Evolutionary conservation across 75 land plant genomes (phyloP).

Genomic region (Ceratopteris richardii): DNA sequence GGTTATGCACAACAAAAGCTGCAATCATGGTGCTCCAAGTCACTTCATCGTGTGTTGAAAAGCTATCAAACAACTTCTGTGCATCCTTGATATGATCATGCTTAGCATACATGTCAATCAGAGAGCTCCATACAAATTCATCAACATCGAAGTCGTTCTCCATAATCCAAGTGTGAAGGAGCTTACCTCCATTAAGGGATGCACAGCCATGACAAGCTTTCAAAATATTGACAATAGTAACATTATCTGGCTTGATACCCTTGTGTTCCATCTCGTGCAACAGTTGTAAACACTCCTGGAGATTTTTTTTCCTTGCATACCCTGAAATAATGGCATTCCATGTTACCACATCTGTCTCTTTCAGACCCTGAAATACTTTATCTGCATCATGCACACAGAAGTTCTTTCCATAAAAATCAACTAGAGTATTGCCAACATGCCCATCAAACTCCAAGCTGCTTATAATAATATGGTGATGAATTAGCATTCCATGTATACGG

Average conservation of each 20-base stretch:
- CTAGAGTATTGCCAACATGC: constrained; percentile 7
- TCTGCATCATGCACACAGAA: constrained; percentile 17
- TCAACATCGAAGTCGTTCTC: constrained; percentile 8
- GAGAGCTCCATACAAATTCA: constrained; percentile 4
- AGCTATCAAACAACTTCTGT: constrained; percentile 15
- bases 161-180: constrained; percentile 8
- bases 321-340: constrained; percentile 23
- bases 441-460: constrained; percentile 2
- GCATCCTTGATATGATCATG: constrained; percentile 10
- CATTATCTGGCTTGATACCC: constrained; percentile 17
- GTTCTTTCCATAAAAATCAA: constrained; percentile 20
- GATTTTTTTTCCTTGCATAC: neutral
- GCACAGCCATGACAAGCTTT: constrained; percentile 2
- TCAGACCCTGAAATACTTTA: constrained; percentile 18
- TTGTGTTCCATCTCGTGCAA: constrained; percentile 5
- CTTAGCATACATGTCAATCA: constrained; percentile 19
- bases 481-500: constrained; percentile 11
- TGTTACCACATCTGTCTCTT: constrained; percentile 9
- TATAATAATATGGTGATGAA: constrained; percentile 12
- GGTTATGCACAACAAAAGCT: constrained; percentile 16
- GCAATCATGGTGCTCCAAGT: constrained; percentile 35
- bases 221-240: constrained; percentile 8
- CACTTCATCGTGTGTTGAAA: constrained; percentile 19
- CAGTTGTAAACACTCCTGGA: constrained; percentile 2
- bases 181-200: constrained; percentile 3